Base-by-base conservation (phyloP, 1,284 basidiomycete species). In the Moesziomyces sp. region DNA sequence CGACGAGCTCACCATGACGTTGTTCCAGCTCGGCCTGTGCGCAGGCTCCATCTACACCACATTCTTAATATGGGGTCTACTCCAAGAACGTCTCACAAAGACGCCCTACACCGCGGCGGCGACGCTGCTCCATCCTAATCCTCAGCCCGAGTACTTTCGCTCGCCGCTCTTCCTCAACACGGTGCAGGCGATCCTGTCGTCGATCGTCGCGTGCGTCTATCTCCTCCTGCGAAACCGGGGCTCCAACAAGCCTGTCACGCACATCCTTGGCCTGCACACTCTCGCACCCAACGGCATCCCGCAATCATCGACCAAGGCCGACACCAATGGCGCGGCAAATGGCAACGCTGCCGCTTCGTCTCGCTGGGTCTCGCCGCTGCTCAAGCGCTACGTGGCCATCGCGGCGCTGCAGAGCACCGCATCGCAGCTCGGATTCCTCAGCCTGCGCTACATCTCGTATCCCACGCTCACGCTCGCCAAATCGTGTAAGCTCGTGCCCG, bases 391-490 rank as follows among this genome's bases (percentile, higher is more conserved):
- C 58, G 57, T 84, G n/a, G 55, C 70, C 47, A 80, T 84, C 35
- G 70, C 95, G 7, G 84, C 92, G 14, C 91, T 95, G 83, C 94
- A 97, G 79, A 95, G 94, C 24, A 88, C 90, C 23, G 95, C 94
- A 0, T 93, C 94, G 14, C 95, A 94, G 9, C 95, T 99, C 80
- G 94, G 95, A 52, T 97, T 98, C 85, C 91, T 94, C 30, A 91
- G 94, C 6, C 90, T 99, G 46, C 90, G 92, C 45, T 94, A 97
- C 86, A 96, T 99, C 82, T 94, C 93, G 19, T 99, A 98, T 87
- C 97, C 97, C 28, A 94, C 96, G 18, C 94, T 98, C 91, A 95
- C 98, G 42, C 90, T 99, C 68, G 96, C 93, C 66, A 99, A 99
- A 85, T 97, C 94, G 0, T 99, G 96, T 89, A 99, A 99, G 85